A percentile compares a stretch with the other conserved stretches of the same genome.
Evolutionary conservation across 116 monocot species (phyloP).

Genomic region (Thalassia testudinum): DNA sequence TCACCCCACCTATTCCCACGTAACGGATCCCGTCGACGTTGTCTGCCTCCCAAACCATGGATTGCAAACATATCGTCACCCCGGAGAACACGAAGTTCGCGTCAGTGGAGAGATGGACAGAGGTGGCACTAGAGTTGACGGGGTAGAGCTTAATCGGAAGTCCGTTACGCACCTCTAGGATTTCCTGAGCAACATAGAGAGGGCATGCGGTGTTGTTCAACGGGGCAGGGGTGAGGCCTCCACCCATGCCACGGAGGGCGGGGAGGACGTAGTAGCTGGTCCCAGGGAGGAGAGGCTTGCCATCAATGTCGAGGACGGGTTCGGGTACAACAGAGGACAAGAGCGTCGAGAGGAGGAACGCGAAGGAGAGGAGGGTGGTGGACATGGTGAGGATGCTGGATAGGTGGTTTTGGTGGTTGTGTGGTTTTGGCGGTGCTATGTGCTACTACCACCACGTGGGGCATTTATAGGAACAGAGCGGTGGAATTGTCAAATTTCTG

Average conservation of each 20-base stretch:
- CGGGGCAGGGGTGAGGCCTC: slow-evolving; percentile 16
- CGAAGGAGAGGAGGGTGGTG: not conserved
- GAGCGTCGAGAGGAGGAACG: slow-evolving; percentile 3
- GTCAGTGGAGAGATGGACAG: slow-evolving; percentile 22
- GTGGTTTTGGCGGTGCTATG: too few relatives aligned
- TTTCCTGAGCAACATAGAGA: slow-evolving; percentile 22
- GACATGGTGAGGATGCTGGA: not conserved
- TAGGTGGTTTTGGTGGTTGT: not conserved
- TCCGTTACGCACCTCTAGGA: slow-evolving; percentile 7
- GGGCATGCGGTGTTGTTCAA: slow-evolving; percentile 18
- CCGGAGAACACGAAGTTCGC: slow-evolving; percentile 27
- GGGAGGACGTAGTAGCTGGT: slow-evolving; percentile 36
- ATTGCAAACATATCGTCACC: slow-evolving; percentile 27
- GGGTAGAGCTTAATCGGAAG: slow-evolving; percentile 23
- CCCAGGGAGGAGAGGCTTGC: slow-evolving; percentile 12
- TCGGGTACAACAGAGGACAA: not conserved
- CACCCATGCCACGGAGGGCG: slow-evolving; percentile 20
- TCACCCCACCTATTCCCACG: slow-evolving; percentile 20
- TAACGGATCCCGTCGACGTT: slow-evolving; percentile 10
- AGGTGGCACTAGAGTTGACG: slow-evolving; percentile 5
- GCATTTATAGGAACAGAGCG: too few relatives aligned
- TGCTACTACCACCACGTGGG: too few relatives aligned
- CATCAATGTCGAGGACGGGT: slow-evolving; percentile 24
- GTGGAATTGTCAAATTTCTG: too few relatives aligned
- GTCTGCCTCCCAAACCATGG: slow-evolving; percentile 32